These are phyloP conservation scores for Lasiosphaeria ovina DNA, from an alignment of 495 filamentous ascomycete species.

Conservation along the genomic window DNA sequence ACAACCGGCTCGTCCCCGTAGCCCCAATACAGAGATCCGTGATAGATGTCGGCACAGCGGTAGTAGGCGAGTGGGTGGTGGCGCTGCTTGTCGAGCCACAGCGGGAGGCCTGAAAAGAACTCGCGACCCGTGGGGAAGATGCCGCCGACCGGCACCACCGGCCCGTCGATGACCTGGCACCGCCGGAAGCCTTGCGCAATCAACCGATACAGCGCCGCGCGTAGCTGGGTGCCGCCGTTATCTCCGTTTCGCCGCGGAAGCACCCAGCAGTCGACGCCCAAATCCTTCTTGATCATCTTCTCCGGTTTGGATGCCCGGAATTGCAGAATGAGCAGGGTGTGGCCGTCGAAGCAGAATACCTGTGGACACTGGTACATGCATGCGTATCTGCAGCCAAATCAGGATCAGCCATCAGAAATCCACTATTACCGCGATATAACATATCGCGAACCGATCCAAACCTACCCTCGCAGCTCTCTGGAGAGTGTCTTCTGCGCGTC, in stretches of 20 bases:
- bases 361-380: slow-evolving; percentile 14
- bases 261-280: slow-evolving; percentile 9
- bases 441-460: background rate
- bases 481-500: slow-evolving; percentile 9
- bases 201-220: slow-evolving; percentile 12
- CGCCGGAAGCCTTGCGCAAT: slow-evolving; percentile 8
- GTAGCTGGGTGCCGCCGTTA: background rate
- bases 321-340: slow-evolving; percentile 14
- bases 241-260: background rate
- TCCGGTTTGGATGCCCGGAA: slow-evolving; percentile 13
- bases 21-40: too few species aligned
- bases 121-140: background rate
- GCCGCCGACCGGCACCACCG: background rate
- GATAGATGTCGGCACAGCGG: too few species aligned
- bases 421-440: background rate
- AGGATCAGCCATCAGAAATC: too few species aligned
- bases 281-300: slow-evolving; percentile 7
- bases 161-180: slow-evolving; percentile 3
- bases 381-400: slow-evolving; percentile 3
- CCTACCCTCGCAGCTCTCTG: slow-evolving; percentile 13
- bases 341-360: slow-evolving; percentile 16
- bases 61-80: too few species aligned
- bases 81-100: background rate
- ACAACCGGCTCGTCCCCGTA: too few species aligned
- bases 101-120: background rate